Percentiles rank a stretch among this genome's conserved stretches.
Evolutionary conservation across 192 early-diverging fungal species (phyloP).

Genomic region (Geosiphon pyriformis): DNA sequence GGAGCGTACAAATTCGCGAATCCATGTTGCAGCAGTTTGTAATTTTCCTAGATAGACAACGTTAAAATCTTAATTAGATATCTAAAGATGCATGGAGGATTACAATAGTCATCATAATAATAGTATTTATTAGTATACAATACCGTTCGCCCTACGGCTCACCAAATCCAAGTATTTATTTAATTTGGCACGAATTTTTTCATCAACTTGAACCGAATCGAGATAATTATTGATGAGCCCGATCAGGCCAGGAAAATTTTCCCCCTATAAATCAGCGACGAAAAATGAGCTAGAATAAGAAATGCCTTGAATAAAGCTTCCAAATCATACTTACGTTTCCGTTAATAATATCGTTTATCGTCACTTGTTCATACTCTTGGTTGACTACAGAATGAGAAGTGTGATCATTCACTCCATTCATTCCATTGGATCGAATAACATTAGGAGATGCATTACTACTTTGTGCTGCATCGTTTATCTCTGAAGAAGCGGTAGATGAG

Average conservation of each 20-base stretch:
- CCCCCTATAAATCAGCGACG: slow-evolving; percentile 32
- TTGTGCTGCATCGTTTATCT: too few species aligned
- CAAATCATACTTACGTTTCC: slow-evolving; percentile 48
- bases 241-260: slow-evolving; percentile 77
- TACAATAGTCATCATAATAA: too few species aligned
- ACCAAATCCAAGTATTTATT: slow-evolving; percentile 76
- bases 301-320: not conserved
- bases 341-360: slow-evolving; percentile 91
- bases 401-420: not conserved
- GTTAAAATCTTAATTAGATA: too few species aligned
- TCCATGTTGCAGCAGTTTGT: slow-evolving; percentile 85
- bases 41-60: slow-evolving; percentile 35
- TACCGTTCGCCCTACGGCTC: slow-evolving; percentile 73
- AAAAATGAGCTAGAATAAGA: not conserved
- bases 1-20: slow-evolving; percentile 77
- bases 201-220: slow-evolving; percentile 63
- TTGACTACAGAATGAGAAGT: slow-evolving; percentile 1
- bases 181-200: slow-evolving; percentile 62
- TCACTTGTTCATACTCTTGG: slow-evolving; percentile 65
- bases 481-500: too few species aligned
- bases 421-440: too few species aligned
- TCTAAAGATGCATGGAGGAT: too few species aligned
- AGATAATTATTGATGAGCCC: slow-evolving; percentile 81
- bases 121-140: slow-evolving; percentile 4
- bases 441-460: too few species aligned